These are phyloP conservation scores for Parietaria judaica DNA, from an alignment of 306 rosid species.

Conservation along the genomic window DNA sequence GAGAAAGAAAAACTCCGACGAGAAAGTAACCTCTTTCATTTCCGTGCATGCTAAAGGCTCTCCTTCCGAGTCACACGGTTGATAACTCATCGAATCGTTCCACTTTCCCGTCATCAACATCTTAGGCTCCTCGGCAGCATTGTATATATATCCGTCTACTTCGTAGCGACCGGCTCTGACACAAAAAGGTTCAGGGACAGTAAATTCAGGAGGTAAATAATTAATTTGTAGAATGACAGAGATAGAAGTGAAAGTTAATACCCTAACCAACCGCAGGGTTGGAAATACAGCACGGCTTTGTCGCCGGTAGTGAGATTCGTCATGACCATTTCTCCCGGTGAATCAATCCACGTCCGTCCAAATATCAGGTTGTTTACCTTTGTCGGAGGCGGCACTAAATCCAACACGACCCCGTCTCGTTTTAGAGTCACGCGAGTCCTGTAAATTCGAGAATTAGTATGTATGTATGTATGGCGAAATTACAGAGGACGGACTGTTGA, in stretches of 20 bases:
- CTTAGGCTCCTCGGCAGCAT: slow-evolving; percentile 83
- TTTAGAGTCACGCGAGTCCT: slow-evolving; percentile 82
- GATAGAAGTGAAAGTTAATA: slow-evolving; percentile 4
- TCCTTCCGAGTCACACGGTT: slow-evolving; percentile 83
- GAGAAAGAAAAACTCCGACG: neutral
- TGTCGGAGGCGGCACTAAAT: slow-evolving; percentile 89
- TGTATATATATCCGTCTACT: slow-evolving; percentile 92
- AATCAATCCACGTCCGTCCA: slow-evolving; percentile 94
- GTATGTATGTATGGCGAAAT: neutral
- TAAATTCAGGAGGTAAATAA: neutral
- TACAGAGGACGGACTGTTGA: too few species aligned
- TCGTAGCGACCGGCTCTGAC: slow-evolving; percentile 85
- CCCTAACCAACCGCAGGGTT: slow-evolving; percentile 99
- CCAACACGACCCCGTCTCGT: slow-evolving; percentile 69
- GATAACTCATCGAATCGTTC: slow-evolving; percentile 77
- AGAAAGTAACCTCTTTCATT: slow-evolving; percentile 63
- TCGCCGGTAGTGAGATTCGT: slow-evolving; percentile 77
- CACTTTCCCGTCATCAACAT: slow-evolving; percentile 89
- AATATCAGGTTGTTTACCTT: slow-evolving; percentile 88
- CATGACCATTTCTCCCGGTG: slow-evolving; percentile 91
- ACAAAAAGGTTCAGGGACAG: slow-evolving; percentile 4
- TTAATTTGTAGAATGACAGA: neutral
- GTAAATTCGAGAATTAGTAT: slow-evolving; percentile 16
- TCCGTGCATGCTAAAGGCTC: slow-evolving; percentile 80
- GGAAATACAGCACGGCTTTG: slow-evolving; percentile 78